Evolutionary conservation across 2,329 filamentous ascomycete species (phyloP), one percentile per base, ranked within the genome.

Genomic region (Aspergillus neotritici): DNA sequence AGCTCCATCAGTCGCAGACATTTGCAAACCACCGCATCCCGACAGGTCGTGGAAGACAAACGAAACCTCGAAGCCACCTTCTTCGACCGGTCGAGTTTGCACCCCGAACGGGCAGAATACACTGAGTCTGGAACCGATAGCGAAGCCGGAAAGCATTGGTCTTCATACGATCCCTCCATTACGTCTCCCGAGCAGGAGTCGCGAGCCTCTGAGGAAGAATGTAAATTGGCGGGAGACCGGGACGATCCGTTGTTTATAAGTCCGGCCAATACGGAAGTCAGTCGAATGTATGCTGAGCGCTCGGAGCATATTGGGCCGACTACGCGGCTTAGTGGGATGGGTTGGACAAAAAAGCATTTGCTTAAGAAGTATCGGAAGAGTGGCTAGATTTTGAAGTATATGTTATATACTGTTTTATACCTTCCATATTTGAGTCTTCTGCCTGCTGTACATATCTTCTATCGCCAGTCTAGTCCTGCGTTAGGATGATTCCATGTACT

Each of bases 41-140:
- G 21, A 9, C 21, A 25, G 21, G 9, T 25, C 21, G 21, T 25
- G 21, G 5, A 25, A 25, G 21, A 25, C 21, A 25, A 25, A 25
- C 7, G 21, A 25, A 8, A 25, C 21, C 21, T 25, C 7, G 5
- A 25, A 25, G 21, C 21, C 21, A 25, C 21, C 6, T 25, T 25
- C 12, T 41, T 44, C 10, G 55, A 57, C 31, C 41, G 55, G 16
- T 45, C 50, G 16, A 44, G 46, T 12, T 50, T 59, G 12, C 48
- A 49, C 25, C 53, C 54, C 1, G 48, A 51, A 21, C 42, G 49
- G 14, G 32, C 40, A 4, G 58, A 60, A 14, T 58, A 48, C 6
- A 54, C 53, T 17, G 49, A 56, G 34, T 52, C 49, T 8, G 58
- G 58, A n/a, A 52, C 56, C 9, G 58, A 61, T 29, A 56, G 58